Percentiles rank a stretch among this genome's conserved stretches.
Evolutionary conservation across 1,284 basidiomycete genomes (phyloP).

Genomic region (Tilletia caries): DNA sequence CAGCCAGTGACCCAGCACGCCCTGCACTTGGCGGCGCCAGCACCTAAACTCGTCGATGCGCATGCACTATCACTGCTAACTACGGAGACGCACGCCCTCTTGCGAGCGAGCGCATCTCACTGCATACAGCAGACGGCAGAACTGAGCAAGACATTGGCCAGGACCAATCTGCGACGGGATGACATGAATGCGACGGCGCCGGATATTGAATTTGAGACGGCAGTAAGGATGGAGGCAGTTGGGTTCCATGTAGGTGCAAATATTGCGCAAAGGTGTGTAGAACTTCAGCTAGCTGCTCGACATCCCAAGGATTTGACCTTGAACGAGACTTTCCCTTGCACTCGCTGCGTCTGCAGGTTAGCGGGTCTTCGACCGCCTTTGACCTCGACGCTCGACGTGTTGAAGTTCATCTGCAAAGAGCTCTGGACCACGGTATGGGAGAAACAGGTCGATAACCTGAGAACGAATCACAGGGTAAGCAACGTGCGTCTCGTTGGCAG

Average conservation of each 20-base stretch:
- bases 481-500: constrained; percentile 55
- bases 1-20: constrained; percentile 28
- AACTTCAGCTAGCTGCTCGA: background rate
- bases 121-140: constrained; percentile 46
- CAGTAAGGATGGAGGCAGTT: constrained; percentile 71
- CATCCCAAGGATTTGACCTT: too few species aligned
- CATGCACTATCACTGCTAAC: constrained; percentile 78
- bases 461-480: constrained; percentile 83
- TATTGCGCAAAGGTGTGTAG: constrained; percentile 72
- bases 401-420: constrained; percentile 96
- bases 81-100: constrained; percentile 65
- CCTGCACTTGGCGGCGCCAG: constrained; percentile 53
- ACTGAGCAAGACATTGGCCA: constrained; percentile 45
- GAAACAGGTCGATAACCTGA: constrained; percentile 89
- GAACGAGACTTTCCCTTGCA: background rate
- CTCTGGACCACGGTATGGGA: constrained; percentile 83
- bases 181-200: constrained; percentile 57
- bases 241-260: constrained; percentile 82
- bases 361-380: constrained; percentile 72
- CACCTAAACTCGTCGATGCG: constrained; percentile 63
- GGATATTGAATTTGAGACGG: constrained; percentile 67
- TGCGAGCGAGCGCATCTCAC: constrained; percentile 20
- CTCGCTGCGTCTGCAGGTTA: constrained; percentile 59
- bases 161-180: constrained; percentile 56
- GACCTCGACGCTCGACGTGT: constrained; percentile 76